These are phyloP conservation scores for Candolleomyces efflorescens DNA, from an alignment of 768 basidiomycete species.

Conservation along the genomic window DNA sequence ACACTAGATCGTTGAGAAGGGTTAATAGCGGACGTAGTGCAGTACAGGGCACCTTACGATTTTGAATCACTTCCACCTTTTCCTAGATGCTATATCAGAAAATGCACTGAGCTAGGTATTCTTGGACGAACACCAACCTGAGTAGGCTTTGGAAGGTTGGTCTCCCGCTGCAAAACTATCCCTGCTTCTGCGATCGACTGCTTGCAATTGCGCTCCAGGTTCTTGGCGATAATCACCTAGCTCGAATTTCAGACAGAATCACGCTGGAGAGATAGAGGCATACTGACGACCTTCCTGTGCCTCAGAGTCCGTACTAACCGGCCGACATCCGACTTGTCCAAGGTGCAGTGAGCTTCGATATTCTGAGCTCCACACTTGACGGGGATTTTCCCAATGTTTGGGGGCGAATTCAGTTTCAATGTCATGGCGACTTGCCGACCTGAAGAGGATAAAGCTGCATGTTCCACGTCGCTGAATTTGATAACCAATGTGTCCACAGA, in stretches of 20 bases:
- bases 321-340: conserved; percentile 36
- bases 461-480: conserved; percentile 31
- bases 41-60: background rate
- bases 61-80: background rate
- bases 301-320: conserved; percentile 39
- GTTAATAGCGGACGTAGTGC: background rate
- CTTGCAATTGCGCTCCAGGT: conserved; percentile 6
- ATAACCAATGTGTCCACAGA: conserved; percentile 49
- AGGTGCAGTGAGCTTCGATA: conserved; percentile 6
- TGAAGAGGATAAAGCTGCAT: conserved; percentile 18
- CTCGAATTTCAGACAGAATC: conserved; percentile 1
- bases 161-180: conserved; percentile 3
- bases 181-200: conserved; percentile 7
- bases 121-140: conserved; percentile 6
- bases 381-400: conserved; percentile 30
- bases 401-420: conserved; percentile 30
- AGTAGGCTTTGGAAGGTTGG: conserved; percentile 4
- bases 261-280: background rate
- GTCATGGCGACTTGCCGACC: conserved; percentile 24
- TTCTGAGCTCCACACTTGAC: conserved; percentile 13
- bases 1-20: background rate
- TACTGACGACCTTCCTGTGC: conserved; percentile 44
- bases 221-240: background rate
- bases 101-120: background rate
- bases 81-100: background rate